Percentiles rank a stretch among this genome's conserved stretches.
phyloP scores from a whole-genome alignment of 1,284 basidiomycete species.

The Bothia castanella region DNA sequence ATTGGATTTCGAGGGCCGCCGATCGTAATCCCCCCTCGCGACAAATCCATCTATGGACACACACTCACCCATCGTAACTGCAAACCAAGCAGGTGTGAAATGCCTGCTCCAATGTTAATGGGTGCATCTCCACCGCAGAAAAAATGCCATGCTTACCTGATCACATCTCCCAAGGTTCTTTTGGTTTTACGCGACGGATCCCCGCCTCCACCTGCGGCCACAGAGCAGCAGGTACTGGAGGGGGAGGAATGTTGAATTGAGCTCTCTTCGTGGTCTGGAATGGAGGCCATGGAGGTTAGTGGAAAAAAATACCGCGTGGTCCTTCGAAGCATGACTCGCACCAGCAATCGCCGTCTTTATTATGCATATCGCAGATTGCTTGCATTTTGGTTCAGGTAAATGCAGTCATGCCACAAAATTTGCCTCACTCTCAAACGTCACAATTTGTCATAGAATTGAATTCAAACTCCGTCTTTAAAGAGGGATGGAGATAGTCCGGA shows the following conservation, averaged over 20 bases:
- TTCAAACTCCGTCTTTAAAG: too few relatives aligned
- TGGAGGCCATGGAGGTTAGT: not conserved
- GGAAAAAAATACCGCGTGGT: not conserved
- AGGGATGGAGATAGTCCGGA: too few relatives aligned
- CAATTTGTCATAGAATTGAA: too few relatives aligned
- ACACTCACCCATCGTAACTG: conserved; percentile 50
- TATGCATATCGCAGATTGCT: not conserved
- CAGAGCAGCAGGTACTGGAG: too few relatives aligned
- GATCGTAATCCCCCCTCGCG: too few relatives aligned
- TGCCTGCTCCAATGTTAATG: conserved; percentile 24
- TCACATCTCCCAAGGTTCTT: conserved; percentile 20
- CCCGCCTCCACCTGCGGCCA: not conserved
- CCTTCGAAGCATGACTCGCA: too few relatives aligned
- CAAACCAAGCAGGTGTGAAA: conserved; percentile 51
- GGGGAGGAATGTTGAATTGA: not conserved
- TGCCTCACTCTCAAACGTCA: too few relatives aligned
- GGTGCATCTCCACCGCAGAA: not conserved
- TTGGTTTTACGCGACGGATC: conserved; percentile 1
- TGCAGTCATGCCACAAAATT: too few relatives aligned
- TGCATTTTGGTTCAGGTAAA: not conserved
- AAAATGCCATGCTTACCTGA: conserved; percentile 18
- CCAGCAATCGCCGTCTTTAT: too few relatives aligned
- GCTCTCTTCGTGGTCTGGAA: not conserved
- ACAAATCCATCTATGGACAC: too few relatives aligned
- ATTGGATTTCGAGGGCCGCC: not conserved